Base-by-base conservation (phyloP, 495 filamentous ascomycete genomes). In the Clavariopsis aquatica region DNA sequence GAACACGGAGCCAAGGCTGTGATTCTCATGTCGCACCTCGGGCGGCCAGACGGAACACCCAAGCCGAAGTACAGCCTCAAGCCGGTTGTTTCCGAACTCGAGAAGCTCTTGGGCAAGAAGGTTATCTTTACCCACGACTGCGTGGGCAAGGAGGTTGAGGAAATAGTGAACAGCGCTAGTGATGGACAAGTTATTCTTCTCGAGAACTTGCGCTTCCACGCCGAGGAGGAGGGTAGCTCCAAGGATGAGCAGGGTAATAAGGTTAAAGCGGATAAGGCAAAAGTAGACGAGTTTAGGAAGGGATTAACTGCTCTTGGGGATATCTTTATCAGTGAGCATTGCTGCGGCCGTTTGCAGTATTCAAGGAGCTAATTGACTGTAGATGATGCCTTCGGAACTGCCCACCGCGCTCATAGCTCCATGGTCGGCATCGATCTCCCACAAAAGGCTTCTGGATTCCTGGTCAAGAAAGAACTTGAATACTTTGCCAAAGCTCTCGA, bases 381-480 rank as follows among this genome's bases (percentile, higher is more conserved):
- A 96, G 92, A 98, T 78, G 94, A 99, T 75, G 94, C 95, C 56
- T 99, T 99, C 78, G 94, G 94, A 75, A 99, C 94, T 57, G 95
- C 94, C 43, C 94, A 99, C 81, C 90, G 94, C 76, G 93, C 88
- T 27, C 94, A 99, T 84, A 96, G 91, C 79, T 96, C 92, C 74
- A 99, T 99, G 94, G 94, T 99, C 72, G 94, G 94, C 71, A 82
- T 96, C 53, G 87, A 97, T 62, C 88, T 98, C 23, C 92, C 94
- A 54, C 90, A 96, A 76, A 96, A 93, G 81, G 94, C 94, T 6
- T 89, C 93, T 56, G 94, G 94, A 52, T 98, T 96, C 86, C 87
- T 99, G 70, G 89, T 99, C 81, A 99, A 99, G 89, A 99, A 98
- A 83, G 94, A 99, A 78, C 90, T 99, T 51, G 93, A 98, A 73